Evolutionary conservation across 83 land plant genomes (phyloP).

Genomic region (Diphasiastrum complanatum): DNA sequence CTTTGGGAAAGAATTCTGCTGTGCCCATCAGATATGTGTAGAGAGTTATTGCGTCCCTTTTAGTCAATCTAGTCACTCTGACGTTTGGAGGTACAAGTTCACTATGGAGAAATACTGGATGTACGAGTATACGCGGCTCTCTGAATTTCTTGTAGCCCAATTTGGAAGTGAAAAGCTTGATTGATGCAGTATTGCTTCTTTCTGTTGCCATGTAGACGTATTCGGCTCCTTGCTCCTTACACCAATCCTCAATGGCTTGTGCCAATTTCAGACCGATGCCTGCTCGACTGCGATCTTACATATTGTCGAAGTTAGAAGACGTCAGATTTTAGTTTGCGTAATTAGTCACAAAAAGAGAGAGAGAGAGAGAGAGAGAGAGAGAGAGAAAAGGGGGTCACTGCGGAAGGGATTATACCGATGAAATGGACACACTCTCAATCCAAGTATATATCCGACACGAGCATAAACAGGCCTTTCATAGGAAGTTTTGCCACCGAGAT

Average conservation of each 20-base stretch:
- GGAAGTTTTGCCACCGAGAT: conserved; percentile 6
- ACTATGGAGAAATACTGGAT: conserved; percentile 52
- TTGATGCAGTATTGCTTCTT: conserved; percentile 45
- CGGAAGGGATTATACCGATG: conserved; percentile 21
- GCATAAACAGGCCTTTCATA: conserved; percentile 16
- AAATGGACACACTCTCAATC: conserved; percentile 26
- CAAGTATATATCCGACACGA: conserved; percentile 26
- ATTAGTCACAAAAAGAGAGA: background rate
- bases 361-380: background rate
- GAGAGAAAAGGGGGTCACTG: no score
- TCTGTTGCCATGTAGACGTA: conserved; percentile 78
- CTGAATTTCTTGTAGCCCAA: conserved; percentile 44
- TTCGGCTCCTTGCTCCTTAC: conserved; percentile 35
- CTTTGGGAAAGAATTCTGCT: conserved; percentile 82
- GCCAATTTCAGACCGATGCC: conserved; percentile 55
- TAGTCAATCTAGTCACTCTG: conserved; percentile 35
- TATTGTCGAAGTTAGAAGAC: background rate
- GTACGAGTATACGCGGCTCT: conserved; percentile 54
- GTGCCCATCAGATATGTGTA: conserved; percentile 56
- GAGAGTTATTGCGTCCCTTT: conserved; percentile 45
- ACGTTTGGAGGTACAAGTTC: conserved; percentile 27
- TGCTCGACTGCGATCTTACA: conserved; percentile 39
- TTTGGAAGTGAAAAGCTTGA: conserved; percentile 49
- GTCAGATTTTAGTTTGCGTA: background rate
- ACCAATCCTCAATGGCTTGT: conserved; percentile 50